Conservation (phyloP, 208 protist species). For the Leishmania arabica region DNA sequence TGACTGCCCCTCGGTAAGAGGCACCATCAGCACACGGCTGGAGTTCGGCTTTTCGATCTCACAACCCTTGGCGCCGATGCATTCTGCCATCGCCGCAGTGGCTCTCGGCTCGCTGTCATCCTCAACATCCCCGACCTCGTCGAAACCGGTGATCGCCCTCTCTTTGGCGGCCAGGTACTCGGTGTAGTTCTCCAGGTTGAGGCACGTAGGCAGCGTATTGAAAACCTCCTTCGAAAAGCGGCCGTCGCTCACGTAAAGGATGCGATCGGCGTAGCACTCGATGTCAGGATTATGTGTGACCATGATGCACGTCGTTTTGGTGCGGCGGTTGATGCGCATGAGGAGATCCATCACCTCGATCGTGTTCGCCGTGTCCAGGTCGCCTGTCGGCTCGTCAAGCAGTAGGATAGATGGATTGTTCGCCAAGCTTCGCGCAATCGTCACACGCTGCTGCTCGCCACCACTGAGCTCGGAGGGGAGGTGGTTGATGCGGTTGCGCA, state of each 20-base stretch:
- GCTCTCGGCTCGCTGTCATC: not conserved
- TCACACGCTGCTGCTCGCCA: conserved; percentile 97
- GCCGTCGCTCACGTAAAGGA: conserved; percentile 95
- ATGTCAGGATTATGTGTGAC: conserved; percentile 98
- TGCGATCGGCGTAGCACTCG: conserved; percentile 97
- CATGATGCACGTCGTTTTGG: conserved; percentile 96
- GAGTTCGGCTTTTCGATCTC: no score
- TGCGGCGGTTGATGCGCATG: conserved; percentile 93
- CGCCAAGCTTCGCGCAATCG: conserved; percentile 90
- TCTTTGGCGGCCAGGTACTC: conserved; percentile 65
- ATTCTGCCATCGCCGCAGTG: not conserved
- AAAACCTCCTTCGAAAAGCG: conserved; percentile 90
- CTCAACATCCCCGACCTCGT: not conserved
- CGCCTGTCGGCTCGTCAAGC: conserved; percentile 97
- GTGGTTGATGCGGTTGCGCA: conserved; percentile 95
- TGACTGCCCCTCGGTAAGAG: not conserved
- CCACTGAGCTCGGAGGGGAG: conserved; percentile 97
- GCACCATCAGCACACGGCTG: not conserved
- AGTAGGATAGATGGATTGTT: conserved; percentile 96
- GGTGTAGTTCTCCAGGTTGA: conserved; percentile 85
- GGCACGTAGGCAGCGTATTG: conserved; percentile 80
- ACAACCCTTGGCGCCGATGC: not conserved
- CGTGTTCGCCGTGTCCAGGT: conserved; percentile 96
- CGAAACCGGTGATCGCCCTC: conserved; percentile 25
- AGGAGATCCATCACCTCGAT: conserved; percentile 98